Base-by-base conservation (phyloP, 768 basidiomycete genomes). In the Mycena vitilis region DNA sequence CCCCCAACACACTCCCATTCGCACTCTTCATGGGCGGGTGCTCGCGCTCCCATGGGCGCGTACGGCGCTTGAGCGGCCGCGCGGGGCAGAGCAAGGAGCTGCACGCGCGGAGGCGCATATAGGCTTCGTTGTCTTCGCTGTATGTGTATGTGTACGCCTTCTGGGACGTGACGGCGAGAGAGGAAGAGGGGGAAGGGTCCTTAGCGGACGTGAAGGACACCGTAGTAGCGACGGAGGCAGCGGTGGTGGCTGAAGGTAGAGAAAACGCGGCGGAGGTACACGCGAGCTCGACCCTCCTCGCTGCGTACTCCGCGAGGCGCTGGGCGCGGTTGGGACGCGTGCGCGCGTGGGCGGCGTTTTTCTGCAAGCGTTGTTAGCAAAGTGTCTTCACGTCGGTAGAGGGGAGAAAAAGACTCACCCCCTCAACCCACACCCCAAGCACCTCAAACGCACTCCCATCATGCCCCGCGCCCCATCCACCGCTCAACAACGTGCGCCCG, bases 371-470 rank as follows among this genome's bases (percentile, higher is more conserved):
- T 49, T 68, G 55, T 34, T 49, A 63, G 42, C 40, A 40, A 4
- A 40, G 10, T 40, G 40, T 40, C 30, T 40, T 40, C 40, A 11
- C 40, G 10, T 40, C 15, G 42, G 25, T 13, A 65, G 60, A 13
- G 37, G 13, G 69, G 63, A 49, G 25, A 52, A 71, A 72, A 54
- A 53, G 7, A 75, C 88, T 42, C 70, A 93, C 93, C 83, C 88
- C 82, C 54, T 88, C 84, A 74, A 91, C 89, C 71, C 87, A 83
- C 20, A 87, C 91, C 30, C 81, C 82, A 20, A 93, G 76, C 60
- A 94, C 85, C 80, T 93, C 93, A 72, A 93, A 85, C 30, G 89
- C 91, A 73, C 89, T 88, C 30, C 92, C 93, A 68, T 93, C 92
- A 70, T 93, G 93, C 2, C 89, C 88, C 70, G 86, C 88, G n/a